These are phyloP conservation scores for Thraustotheca clavata DNA, from an alignment of 352 stramenopile genomes.

Conservation along the genomic window DNA sequence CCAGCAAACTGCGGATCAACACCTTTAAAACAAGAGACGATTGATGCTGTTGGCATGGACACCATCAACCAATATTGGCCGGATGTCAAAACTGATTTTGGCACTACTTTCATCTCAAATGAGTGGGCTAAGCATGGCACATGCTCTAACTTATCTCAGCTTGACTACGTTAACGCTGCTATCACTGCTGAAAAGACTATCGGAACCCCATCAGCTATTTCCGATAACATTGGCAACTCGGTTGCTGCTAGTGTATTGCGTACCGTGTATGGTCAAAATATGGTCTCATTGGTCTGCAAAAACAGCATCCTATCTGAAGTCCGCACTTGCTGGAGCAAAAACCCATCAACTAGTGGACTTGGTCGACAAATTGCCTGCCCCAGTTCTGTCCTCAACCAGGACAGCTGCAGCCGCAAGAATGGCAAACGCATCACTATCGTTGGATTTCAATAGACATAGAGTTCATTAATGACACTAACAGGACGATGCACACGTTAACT, in stretches of 20 bases:
- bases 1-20: constrained; percentile 25
- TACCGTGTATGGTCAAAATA: constrained; percentile 20
- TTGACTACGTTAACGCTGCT: constrained; percentile 77
- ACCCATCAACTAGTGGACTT: neutral
- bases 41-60: constrained; percentile 65
- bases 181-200: constrained; percentile 65
- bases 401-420: constrained; percentile 42
- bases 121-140: constrained; percentile 92
- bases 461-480: too few relatives aligned
- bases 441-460: too few relatives aligned
- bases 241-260: constrained; percentile 39
- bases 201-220: constrained; percentile 39
- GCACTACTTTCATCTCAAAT: constrained; percentile 82
- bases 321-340: constrained; percentile 72
- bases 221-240: constrained; percentile 42
- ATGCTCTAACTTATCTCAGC: constrained; percentile 78
- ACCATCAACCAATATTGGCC: constrained; percentile 75
- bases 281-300: constrained; percentile 28
- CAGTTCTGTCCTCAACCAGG: constrained; percentile 48
- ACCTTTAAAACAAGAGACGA: constrained; percentile 10
- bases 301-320: constrained; percentile 51
- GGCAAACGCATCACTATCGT: neutral
- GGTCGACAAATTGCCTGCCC: constrained; percentile 39
- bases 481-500: too few relatives aligned
- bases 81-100: constrained; percentile 62